phyloP scores from a whole-genome alignment of 2,329 filamentous ascomycete genomes.

The Huntiella bhutanensis region DNA sequence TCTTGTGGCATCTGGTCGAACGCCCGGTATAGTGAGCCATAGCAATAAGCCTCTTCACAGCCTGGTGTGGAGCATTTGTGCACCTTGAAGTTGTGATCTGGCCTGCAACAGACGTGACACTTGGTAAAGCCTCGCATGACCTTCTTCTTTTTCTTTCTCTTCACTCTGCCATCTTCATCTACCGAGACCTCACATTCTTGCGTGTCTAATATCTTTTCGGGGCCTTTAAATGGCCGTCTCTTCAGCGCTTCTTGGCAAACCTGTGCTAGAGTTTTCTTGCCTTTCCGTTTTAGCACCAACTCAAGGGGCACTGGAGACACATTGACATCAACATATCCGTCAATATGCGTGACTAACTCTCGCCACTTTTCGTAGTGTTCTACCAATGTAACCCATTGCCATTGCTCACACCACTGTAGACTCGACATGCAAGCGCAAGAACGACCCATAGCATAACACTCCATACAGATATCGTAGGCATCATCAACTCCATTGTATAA shows the following conservation, averaged over 20 bases:
- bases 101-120: constrained; percentile 72
- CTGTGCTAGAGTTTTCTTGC: constrained; percentile 68
- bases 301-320: constrained; percentile 52
- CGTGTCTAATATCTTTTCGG: constrained; percentile 15
- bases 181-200: constrained; percentile 32
- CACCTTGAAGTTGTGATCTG: constrained; percentile 69
- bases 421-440: constrained; percentile 78
- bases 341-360: constrained; percentile 53
- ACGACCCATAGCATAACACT: constrained; percentile 93
- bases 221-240: constrained; percentile 54
- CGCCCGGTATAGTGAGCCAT: constrained; percentile 76
- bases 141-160: not conserved
- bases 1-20: constrained; percentile 78
- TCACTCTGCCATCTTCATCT: constrained; percentile 38
- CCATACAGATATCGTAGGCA: constrained; percentile 92
- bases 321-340: constrained; percentile 45
- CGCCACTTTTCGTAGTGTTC: constrained; percentile 72
- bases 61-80: constrained; percentile 52
- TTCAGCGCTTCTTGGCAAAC: constrained; percentile 84
- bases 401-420: constrained; percentile 84
- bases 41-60: constrained; percentile 70
- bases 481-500: constrained; percentile 53
- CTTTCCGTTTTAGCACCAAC: constrained; percentile 44
- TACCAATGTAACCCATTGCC: constrained; percentile 61
- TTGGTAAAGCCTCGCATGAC: constrained; percentile 34